Percentiles rank a stretch among this genome's conserved stretches.
Conservation (phyloP, 768 basidiomycete species). For the Rubroboletus pulcherrimus region DNA sequence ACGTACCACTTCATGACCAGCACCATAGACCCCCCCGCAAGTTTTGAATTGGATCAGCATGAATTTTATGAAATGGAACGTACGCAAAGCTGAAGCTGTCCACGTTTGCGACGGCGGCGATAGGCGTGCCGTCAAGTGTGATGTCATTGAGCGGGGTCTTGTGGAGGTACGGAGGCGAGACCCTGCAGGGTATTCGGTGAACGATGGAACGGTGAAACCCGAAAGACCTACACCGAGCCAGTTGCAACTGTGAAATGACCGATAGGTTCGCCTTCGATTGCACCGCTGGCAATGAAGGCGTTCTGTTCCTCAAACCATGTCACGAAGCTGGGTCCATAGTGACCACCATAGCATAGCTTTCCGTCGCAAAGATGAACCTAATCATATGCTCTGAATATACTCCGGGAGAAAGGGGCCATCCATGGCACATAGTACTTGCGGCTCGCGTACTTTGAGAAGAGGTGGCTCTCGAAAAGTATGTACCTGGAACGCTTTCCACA, state of each 20-base stretch:
- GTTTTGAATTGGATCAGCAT: not conserved
- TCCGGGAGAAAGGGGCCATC: not conserved
- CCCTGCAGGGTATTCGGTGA: conserved; percentile 19
- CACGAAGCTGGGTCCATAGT: conserved; percentile 63
- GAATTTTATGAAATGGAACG: conserved; percentile 22
- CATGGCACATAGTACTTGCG: conserved; percentile 46
- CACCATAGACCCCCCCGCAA: conserved; percentile 47
- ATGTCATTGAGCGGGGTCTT: conserved; percentile 40
- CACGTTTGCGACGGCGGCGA: conserved; percentile 61
- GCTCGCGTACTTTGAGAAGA: conserved; percentile 49
- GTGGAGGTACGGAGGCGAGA: conserved; percentile 28
- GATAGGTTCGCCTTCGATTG: conserved; percentile 47
- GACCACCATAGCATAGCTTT: conserved; percentile 68
- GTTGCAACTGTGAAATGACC: conserved; percentile 10
- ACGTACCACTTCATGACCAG: conserved; percentile 64
- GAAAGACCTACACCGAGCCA: conserved; percentile 33
- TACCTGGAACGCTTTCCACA: conserved; percentile 64
- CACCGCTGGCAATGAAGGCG: conserved; percentile 41
- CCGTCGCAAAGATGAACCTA: conserved; percentile 62
- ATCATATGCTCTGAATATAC: not conserved
- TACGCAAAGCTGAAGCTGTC: conserved; percentile 68
- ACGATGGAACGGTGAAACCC: not conserved
- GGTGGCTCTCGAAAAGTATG: conserved; percentile 48
- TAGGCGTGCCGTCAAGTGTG: conserved; percentile 47
- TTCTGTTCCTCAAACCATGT: conserved; percentile 66